Percentiles rank a stretch among this genome's conserved stretches.
phyloP scores from a whole-genome alignment of 345 rosid genomes.

The Chamaenerion angustifolium region DNA sequence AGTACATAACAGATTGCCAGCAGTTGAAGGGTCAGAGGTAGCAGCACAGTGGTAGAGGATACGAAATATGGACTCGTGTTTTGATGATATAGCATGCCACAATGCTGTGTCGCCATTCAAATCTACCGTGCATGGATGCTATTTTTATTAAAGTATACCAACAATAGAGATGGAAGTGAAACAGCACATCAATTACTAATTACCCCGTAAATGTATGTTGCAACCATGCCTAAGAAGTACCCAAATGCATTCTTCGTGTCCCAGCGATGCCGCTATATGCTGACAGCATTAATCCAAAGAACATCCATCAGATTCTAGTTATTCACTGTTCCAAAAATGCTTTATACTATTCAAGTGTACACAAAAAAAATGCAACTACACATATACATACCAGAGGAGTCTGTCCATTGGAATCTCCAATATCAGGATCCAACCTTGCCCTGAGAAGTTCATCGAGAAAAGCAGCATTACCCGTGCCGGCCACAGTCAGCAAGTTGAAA shows the following conservation, averaged over 20 bases:
- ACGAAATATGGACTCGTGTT: conserved; percentile 43
- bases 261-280: conserved; percentile 83
- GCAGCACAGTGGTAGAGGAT: conserved; percentile 48
- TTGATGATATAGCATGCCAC: conserved; percentile 67
- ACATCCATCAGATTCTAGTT: not conserved
- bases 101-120: conserved; percentile 51
- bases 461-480: conserved; percentile 61
- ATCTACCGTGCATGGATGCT: conserved; percentile 24
- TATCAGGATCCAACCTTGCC: conserved; percentile 68
- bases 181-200: not conserved
- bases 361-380: not conserved
- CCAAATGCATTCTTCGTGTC: conserved; percentile 69
- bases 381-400: conserved; percentile 47
- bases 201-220: conserved; percentile 60
- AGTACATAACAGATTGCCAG: conserved; percentile 67
- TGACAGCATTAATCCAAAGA: conserved; percentile 15
- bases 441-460: conserved; percentile 71
- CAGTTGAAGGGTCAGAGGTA: conserved; percentile 40
- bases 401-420: conserved; percentile 52
- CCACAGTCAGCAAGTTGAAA: conserved; percentile 37
- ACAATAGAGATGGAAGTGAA: no score
- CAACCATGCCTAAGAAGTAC: conserved; percentile 68
- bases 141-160: not conserved
- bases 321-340: not conserved
- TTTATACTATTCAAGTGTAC: not conserved